Percentiles rank a stretch among this genome's conserved stretches.
phyloP scores from a whole-genome alignment of 768 basidiomycete genomes.

The Boletus fagicola region DNA sequence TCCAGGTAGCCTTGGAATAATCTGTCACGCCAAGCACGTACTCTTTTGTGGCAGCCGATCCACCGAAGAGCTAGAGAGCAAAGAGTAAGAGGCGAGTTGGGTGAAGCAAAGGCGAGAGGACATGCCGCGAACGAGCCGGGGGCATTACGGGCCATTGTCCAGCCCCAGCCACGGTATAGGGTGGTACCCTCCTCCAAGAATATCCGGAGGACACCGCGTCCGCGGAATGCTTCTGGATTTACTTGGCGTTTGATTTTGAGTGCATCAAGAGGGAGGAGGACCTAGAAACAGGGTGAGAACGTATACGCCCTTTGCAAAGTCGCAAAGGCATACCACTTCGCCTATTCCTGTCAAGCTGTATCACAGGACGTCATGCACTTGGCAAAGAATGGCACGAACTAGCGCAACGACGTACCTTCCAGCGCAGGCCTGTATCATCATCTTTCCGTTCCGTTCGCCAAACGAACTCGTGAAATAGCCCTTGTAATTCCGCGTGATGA shows the following conservation, averaged over 20 bases:
- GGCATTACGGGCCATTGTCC: constrained; percentile 98
- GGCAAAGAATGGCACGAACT: not conserved
- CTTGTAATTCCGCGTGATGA: constrained; percentile 81
- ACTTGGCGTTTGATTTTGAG: constrained; percentile 99
- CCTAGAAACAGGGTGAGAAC: constrained; percentile 37
- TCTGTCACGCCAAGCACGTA: constrained; percentile 86
- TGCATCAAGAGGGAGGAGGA: constrained; percentile 93
- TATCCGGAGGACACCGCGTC: constrained; percentile 86
- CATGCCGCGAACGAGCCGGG: constrained; percentile 92
- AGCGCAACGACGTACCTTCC: constrained; percentile 62
- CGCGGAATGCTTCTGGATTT: constrained; percentile 97
- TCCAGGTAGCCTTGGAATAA: constrained; percentile 94
- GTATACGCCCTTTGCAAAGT: not conserved
- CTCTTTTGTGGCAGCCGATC: constrained; percentile 92
- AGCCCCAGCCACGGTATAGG: constrained; percentile 97
- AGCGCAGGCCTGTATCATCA: constrained; percentile 93
- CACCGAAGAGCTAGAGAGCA: constrained; percentile 86
- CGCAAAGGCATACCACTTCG: constrained; percentile 73
- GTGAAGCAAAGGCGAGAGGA: constrained; percentile 10
- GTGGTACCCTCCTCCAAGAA: constrained; percentile 89
- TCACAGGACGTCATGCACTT: constrained; percentile 1
- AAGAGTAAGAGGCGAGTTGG: not conserved
- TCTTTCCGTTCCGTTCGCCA: constrained; percentile 92
- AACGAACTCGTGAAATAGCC: constrained; percentile 77
- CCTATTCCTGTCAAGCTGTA: constrained; percentile 75